phyloP scores from a whole-genome alignment of 495 filamentous ascomycete genomes.

The Cairneyella variabilis region DNA sequence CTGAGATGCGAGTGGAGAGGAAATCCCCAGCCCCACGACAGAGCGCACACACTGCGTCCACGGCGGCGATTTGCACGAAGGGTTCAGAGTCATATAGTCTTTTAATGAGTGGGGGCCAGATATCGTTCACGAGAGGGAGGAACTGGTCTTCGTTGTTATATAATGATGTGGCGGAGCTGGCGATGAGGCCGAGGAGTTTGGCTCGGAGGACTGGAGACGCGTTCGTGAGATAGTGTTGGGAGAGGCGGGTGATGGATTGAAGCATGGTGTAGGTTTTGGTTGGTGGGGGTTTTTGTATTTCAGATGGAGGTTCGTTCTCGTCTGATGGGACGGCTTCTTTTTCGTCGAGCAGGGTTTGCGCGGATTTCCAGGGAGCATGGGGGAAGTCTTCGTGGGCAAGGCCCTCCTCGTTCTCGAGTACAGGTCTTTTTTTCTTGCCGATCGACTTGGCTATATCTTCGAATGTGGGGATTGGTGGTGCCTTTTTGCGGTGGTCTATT shows the following conservation, averaged over 20 bases:
- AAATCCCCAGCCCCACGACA: slow-evolving; percentile 74
- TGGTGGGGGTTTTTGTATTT: slow-evolving; percentile 40
- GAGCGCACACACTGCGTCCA: slow-evolving; percentile 59
- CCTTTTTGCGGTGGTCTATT: slow-evolving; percentile 34
- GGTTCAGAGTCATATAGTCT: slow-evolving; percentile 72
- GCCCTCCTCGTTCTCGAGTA: slow-evolving; percentile 30
- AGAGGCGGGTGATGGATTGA: slow-evolving; percentile 61
- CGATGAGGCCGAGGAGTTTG: slow-evolving; percentile 69
- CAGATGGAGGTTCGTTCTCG: slow-evolving; percentile 41
- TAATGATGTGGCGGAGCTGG: slow-evolving; percentile 62
- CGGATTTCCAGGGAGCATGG: slow-evolving; percentile 27
- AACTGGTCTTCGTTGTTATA: slow-evolving; percentile 74
- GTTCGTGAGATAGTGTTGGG: slow-evolving; percentile 83
- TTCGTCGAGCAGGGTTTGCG: slow-evolving; percentile 26
- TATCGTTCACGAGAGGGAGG: slow-evolving; percentile 79
- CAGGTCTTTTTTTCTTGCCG: slow-evolving; percentile 37
- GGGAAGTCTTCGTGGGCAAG: slow-evolving; percentile 31
- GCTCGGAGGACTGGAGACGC: slow-evolving; percentile 73
- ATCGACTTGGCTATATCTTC: slow-evolving; percentile 31
- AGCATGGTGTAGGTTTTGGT: slow-evolving; percentile 60
- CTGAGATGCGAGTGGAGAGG: slow-evolving; percentile 63
- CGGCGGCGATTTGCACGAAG: slow-evolving; percentile 67
- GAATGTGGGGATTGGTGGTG: slow-evolving; percentile 6
- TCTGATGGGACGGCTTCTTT: slow-evolving; percentile 15
- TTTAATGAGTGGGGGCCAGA: slow-evolving; percentile 76